These are phyloP conservation scores for Claviceps quebecensis DNA, from an alignment of 2,329 filamentous ascomycete species.

Conservation along the genomic window DNA sequence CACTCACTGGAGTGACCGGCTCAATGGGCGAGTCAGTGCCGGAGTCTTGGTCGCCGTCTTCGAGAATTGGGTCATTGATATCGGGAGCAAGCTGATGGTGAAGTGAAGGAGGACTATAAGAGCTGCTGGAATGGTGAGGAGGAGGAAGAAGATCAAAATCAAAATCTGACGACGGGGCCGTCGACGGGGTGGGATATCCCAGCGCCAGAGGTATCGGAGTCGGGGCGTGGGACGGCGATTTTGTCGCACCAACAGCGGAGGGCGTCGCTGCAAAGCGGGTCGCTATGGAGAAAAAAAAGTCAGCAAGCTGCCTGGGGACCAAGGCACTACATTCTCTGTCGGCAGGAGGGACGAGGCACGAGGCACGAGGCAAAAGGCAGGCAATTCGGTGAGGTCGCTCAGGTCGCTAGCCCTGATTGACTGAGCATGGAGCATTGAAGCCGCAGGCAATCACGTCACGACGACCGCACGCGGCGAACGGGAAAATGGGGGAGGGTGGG, in stretches of 20 bases:
- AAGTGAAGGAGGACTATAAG: slow-evolving; percentile 23
- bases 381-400: not conserved
- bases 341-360: not conserved
- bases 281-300: slow-evolving; percentile 4
- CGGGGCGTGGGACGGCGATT: slow-evolving; percentile 3
- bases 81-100: slow-evolving; percentile 34
- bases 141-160: slow-evolving; percentile 1
- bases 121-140: slow-evolving; percentile 10
- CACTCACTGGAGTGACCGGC: slow-evolving; percentile 47
- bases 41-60: slow-evolving; percentile 42
- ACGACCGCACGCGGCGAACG: slow-evolving; percentile 2
- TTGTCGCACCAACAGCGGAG: slow-evolving; percentile 2
- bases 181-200: slow-evolving; percentile 3
- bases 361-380: not conserved
- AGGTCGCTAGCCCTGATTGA: not conserved
- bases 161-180: slow-evolving; percentile 2
- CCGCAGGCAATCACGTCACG: slow-evolving; percentile 10
- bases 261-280: slow-evolving; percentile 4
- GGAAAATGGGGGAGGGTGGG: not conserved
- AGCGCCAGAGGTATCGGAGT: slow-evolving; percentile 4
- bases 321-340: not conserved
- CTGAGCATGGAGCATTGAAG: not conserved
- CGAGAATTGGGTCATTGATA: slow-evolving; percentile 35
- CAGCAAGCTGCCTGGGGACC: slow-evolving; percentile 4
- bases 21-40: slow-evolving; percentile 46